Percentiles rank a stretch among this genome's conserved stretches.
Evolutionary conservation across 2,329 filamentous ascomycete species (phyloP).

Genomic region (Ceratocystis cubensis): DNA sequence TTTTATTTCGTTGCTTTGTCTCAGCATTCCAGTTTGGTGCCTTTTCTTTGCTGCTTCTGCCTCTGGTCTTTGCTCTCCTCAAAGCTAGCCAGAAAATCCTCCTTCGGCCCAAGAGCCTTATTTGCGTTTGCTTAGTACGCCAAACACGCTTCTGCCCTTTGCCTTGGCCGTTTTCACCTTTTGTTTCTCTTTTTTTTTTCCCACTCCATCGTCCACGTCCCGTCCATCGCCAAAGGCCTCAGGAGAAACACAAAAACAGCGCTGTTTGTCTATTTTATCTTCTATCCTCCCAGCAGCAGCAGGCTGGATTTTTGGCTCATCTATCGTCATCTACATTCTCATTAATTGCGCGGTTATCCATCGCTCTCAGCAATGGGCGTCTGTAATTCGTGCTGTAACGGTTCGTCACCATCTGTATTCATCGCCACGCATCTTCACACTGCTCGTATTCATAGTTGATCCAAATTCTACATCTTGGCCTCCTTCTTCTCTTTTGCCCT

Average conservation of each 20-base stretch:
- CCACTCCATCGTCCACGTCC: neutral
- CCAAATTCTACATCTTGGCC: neutral
- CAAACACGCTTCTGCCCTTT: slow-evolving; percentile 12
- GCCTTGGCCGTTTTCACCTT: neutral
- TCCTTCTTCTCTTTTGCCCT: neutral
- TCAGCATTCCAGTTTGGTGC: neutral
- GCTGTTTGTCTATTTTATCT: neutral
- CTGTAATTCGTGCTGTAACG: slow-evolving; percentile 50
- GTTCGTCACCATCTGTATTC: slow-evolving; percentile 24
- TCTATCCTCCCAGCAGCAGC: neutral
- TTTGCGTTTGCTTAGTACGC: slow-evolving; percentile 14
- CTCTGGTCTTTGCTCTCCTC: neutral
- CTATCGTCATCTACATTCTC: slow-evolving; percentile 5
- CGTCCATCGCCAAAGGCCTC: neutral
- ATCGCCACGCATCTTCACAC: neutral
- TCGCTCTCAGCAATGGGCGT: slow-evolving; percentile 41
- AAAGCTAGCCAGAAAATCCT: neutral
- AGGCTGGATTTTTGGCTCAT: neutral
- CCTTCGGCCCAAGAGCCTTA: neutral
- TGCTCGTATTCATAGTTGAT: neutral
- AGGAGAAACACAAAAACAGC: neutral
- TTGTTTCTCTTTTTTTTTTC: neutral
- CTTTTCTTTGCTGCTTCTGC: neutral
- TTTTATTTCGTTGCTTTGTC: neutral
- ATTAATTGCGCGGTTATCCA: slow-evolving; percentile 16